Percentiles rank a stretch among this genome's conserved stretches.
These are phyloP conservation scores for Ogataea ganodermae DNA, from an alignment of 805 yeast genomes.

Conservation along the genomic window DNA sequence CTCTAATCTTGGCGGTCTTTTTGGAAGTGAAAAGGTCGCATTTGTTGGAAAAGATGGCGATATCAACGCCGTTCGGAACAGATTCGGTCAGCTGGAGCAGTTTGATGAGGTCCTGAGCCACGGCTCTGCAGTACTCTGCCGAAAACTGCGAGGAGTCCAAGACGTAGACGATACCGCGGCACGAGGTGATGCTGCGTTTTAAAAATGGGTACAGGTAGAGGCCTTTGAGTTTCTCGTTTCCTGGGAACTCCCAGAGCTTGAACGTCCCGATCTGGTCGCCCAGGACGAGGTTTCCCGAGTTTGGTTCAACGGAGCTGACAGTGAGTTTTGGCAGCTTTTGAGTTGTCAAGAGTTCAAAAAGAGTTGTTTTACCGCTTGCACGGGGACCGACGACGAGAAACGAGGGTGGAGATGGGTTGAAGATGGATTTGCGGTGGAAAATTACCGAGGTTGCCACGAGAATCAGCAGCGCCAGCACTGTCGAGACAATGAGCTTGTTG, in stretches of 20 bases:
- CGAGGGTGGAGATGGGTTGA: slow-evolving; percentile 13
- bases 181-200: slow-evolving; percentile 41
- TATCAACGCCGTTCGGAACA: slow-evolving; percentile 67
- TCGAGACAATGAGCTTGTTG: slow-evolving; percentile 16
- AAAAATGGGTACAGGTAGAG: slow-evolving; percentile 52
- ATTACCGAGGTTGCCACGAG: slow-evolving; percentile 21
- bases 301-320: slow-evolving; percentile 39
- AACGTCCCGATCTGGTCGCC: slow-evolving; percentile 36
- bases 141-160: slow-evolving; percentile 71
- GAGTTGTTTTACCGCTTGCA: slow-evolving; percentile 23
- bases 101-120: slow-evolving; percentile 60
- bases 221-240: slow-evolving; percentile 74
- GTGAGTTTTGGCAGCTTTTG: slow-evolving; percentile 21
- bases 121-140: slow-evolving; percentile 47
- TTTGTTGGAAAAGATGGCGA: slow-evolving; percentile 81
- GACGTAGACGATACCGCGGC: slow-evolving; percentile 72
- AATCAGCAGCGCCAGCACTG: slow-evolving; percentile 16
- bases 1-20: slow-evolving; percentile 62
- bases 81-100: slow-evolving; percentile 63
- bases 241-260: slow-evolving; percentile 80
- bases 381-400: slow-evolving; percentile 22
- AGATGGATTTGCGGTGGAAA: slow-evolving; percentile 18
- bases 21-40: slow-evolving; percentile 82
- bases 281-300: slow-evolving; percentile 39
- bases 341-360: slow-evolving; percentile 19